Conservation (phyloP, 75 land plant species). For the Pseudotsuga menziesii region DNA sequence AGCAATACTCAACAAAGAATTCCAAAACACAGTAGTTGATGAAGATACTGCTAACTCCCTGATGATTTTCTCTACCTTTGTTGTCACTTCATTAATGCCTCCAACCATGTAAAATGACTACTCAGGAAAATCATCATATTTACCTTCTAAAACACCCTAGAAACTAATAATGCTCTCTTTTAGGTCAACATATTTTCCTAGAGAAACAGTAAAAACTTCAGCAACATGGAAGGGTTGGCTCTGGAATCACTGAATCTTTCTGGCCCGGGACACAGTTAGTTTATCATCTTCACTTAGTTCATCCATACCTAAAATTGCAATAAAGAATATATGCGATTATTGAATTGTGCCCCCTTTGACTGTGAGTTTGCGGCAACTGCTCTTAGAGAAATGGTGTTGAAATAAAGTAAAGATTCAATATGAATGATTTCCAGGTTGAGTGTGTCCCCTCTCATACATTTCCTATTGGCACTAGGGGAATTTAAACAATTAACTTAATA, state of each 20-base stretch:
- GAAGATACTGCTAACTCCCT: slow-evolving; percentile 48
- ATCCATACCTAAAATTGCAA: slow-evolving; percentile 98
- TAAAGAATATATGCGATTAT: too few species aligned
- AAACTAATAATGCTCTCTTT: slow-evolving; percentile 84
- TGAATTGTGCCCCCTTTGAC: too few species aligned
- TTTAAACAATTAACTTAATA: too few species aligned
- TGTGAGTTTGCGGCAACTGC: too few species aligned
- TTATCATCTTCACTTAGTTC: slow-evolving; percentile 97
- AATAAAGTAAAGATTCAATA: too few species aligned
- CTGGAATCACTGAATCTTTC: slow-evolving; percentile 89
- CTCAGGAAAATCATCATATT: slow-evolving; percentile 90
- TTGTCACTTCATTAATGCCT: slow-evolving; percentile 84
- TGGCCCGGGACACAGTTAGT: slow-evolving; percentile 87
- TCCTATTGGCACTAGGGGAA: too few species aligned
- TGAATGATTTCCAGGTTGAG: too few species aligned
- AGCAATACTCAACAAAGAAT: too few species aligned
- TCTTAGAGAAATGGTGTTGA: too few species aligned
- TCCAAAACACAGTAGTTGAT: too few species aligned
- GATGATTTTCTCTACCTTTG: slow-evolving; percentile 84
- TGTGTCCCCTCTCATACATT: too few species aligned
- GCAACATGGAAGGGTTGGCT: slow-evolving; percentile 99
- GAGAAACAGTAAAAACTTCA: slow-evolving; percentile 94
- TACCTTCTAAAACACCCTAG: slow-evolving; percentile 94
- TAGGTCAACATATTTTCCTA: slow-evolving; percentile 92
- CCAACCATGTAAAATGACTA: slow-evolving; percentile 98